Evolutionary conservation across 2,329 filamentous ascomycete species (phyloP).

Genomic region (Thelonectria blattea): DNA sequence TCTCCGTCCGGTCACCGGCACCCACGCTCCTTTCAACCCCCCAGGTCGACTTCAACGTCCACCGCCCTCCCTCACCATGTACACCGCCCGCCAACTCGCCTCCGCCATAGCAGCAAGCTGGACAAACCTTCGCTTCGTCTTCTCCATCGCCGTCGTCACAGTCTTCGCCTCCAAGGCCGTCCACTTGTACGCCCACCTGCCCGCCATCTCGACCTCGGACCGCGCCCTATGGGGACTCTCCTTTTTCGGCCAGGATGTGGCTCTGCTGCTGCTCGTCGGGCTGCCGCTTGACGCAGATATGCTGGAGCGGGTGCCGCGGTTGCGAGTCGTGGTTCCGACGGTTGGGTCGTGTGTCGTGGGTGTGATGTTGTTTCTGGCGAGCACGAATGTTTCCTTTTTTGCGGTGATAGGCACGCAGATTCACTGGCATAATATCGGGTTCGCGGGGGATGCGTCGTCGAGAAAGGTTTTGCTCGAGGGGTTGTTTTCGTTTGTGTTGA

Average conservation of each 20-base stretch:
- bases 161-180: conserved; percentile 31
- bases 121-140: conserved; percentile 28
- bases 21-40: neutral
- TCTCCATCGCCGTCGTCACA: conserved; percentile 29
- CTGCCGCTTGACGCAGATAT: conserved; percentile 22
- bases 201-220: conserved; percentile 25
- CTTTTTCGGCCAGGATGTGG: conserved; percentile 36
- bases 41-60: neutral
- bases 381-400: conserved; percentile 40
- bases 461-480: conserved; percentile 41
- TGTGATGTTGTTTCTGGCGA: conserved; percentile 2
- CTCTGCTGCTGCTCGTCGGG: conserved; percentile 29
- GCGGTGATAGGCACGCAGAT: conserved; percentile 42
- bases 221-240: conserved; percentile 33
- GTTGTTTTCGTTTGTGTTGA: conserved; percentile 35
- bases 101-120: neutral
- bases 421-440: conserved; percentile 43
- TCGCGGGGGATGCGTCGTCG: conserved; percentile 41
- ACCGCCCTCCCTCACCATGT: neutral
- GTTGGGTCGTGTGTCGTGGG: conserved; percentile 1
- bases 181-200: conserved; percentile 33
- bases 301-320: neutral
- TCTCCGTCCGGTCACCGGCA: too few species aligned
- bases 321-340: neutral
- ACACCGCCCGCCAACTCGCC: too few species aligned